Evolutionary conservation across 2,329 filamentous ascomycete species (phyloP).

Genomic region (Boeremia lycopersici): DNA sequence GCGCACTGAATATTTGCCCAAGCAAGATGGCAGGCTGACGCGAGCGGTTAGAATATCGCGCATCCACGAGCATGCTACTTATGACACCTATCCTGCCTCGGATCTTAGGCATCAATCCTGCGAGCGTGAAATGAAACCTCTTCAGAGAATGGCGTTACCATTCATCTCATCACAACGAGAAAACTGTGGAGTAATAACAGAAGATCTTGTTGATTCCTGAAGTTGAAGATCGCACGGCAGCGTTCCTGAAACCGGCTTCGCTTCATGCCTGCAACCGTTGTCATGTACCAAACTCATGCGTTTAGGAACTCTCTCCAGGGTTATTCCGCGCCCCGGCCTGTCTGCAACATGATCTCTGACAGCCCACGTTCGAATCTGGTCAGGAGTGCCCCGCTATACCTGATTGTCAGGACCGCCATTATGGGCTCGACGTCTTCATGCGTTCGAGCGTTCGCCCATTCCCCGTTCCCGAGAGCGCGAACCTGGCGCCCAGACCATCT

Average conservation of each 20-base stretch:
- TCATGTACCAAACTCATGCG: constrained; percentile 46
- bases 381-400: constrained; percentile 25
- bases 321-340: constrained; percentile 24
- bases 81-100: constrained; percentile 1
- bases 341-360: constrained; percentile 47
- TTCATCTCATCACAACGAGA: neutral
- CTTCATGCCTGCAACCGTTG: constrained; percentile 39
- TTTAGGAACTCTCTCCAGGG: constrained; percentile 37
- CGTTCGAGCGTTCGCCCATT: constrained; percentile 43
- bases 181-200: neutral
- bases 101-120: neutral
- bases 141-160: constrained; percentile 9
- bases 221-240: constrained; percentile 7
- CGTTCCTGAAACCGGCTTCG: constrained; percentile 42
- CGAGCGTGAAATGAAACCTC: constrained; percentile 12
- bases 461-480: constrained; percentile 22
- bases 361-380: constrained; percentile 37
- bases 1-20: neutral
- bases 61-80: neutral
- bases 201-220: neutral
- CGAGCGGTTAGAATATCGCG: neutral
- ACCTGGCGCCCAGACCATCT: constrained; percentile 24
- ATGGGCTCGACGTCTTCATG: constrained; percentile 28
- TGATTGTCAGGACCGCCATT: constrained; percentile 25
- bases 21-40: neutral